Evolutionary conservation across 2,329 filamentous ascomycete species (phyloP), one percentile per base, ranked within the genome.

Genomic region (Biscogniauxia marginata): DNA sequence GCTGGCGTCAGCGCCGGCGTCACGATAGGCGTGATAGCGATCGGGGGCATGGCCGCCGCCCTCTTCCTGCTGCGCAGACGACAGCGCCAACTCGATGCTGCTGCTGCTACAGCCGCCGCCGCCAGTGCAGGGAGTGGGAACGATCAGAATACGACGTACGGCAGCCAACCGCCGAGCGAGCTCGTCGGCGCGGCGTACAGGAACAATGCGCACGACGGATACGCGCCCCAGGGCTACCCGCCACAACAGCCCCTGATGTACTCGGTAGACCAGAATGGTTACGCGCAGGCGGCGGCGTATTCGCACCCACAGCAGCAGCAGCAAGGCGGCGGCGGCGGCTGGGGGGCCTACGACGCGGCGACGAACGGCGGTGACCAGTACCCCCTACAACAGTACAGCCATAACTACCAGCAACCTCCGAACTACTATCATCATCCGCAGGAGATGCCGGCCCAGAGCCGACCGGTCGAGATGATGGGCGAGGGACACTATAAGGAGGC

Each of bases 1-100:
- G 68, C 65, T 1, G 71, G 73, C 20, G 64, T 74, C 50, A 68
- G 70, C 18, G 67, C 73, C 5, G 73, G 74, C 22, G 70, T 72
- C 19, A 63, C 67, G 1, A 52, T 75, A 9, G 72, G 67, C 50
- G 70, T 65, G 11, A 61, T 74, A 11, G 68, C 67, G 0, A 18
- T 74, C 19, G 63, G 57, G 4, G 71, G 65, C 47, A 66, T 68
- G 25, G 50, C 67, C 6, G 65, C 65, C 34, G 63, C 63, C 22
- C 20, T 71, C 13, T 63, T 66, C 46, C 58, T 72, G 43, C 50
- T 71, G 21, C 65, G 68, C 11, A 57, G 63, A 50, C 56, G 69
- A 49, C 54, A 67, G 56, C 66, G 54, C 22, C 53, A 57, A 34
- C 50, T 54, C 19, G 64, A 64, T 46, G 54, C 49, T 44, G 54